A percentile compares a stretch with the other conserved stretches of the same genome.
phyloP scores from a whole-genome alignment of 2,329 filamentous ascomycete species.

The Fulvia fulva region DNA sequence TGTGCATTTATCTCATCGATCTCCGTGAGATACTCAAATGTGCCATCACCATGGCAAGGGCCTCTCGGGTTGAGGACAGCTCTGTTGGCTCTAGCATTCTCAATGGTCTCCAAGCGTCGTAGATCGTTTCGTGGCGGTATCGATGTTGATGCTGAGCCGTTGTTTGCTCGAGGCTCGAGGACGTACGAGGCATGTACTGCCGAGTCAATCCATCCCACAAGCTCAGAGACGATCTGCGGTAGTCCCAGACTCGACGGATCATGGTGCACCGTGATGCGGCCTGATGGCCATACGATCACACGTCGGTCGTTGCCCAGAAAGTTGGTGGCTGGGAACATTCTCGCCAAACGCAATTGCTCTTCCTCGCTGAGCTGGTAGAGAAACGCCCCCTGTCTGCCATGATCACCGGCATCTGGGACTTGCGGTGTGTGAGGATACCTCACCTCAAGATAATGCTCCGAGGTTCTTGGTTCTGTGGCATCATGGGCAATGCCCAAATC shows the following conservation, averaged over 20 bases:
- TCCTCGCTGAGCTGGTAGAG: neutral
- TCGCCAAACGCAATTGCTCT: neutral
- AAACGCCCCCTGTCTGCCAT: neutral
- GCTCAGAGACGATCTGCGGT: neutral
- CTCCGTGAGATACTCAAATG: neutral
- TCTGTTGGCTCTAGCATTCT: neutral
- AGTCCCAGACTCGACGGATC: neutral
- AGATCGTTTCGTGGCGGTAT: neutral
- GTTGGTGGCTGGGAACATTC: conserved; percentile 2
- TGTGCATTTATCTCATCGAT: neutral
- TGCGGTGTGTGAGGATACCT: neutral
- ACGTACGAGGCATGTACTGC: neutral
- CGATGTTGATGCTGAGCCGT: neutral
- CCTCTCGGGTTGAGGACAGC: neutral
- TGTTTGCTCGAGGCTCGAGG: neutral
- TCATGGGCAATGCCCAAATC: neutral
- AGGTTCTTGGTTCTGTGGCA: neutral
- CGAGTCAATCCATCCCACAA: neutral
- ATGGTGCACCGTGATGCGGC: neutral
- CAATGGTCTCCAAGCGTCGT: neutral
- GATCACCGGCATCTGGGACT: neutral
- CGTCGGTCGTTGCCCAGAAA: neutral
- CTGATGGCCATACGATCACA: neutral
- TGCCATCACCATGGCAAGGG: neutral
- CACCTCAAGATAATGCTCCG: neutral